Evolutionary conservation across 176 grass and related monocot genomes (phyloP).

Genomic region (Bonia amplexicaulis): DNA sequence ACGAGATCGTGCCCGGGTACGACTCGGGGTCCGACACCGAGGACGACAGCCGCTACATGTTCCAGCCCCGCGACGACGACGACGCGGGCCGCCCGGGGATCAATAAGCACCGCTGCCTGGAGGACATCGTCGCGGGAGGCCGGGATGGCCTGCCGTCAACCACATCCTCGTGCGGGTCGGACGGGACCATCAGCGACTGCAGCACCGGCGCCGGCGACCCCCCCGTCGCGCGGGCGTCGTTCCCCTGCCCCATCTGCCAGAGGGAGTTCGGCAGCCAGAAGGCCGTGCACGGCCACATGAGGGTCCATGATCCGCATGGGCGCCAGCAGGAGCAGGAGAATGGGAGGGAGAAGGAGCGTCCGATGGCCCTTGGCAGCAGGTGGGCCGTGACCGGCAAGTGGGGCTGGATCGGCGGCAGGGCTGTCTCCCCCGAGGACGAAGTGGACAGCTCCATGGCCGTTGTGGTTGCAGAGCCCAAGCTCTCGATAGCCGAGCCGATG

Average conservation of each 20-base stretch:
- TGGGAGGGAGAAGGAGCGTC: not conserved
- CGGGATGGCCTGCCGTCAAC: not conserved
- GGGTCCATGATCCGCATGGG: not conserved
- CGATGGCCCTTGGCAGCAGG: not conserved
- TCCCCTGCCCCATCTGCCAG: not conserved
- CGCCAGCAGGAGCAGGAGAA: not conserved
- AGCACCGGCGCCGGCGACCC: not conserved
- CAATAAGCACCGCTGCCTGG: not conserved
- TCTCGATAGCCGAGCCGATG: not conserved
- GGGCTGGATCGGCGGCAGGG: not conserved
- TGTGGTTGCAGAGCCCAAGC: not conserved
- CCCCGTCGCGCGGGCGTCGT: not conserved
- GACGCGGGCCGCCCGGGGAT: not conserved
- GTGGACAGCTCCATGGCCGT: not conserved
- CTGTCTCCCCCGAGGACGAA: not conserved
- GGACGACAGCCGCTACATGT: not conserved
- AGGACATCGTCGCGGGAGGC: not conserved
- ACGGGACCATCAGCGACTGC: slow-evolving; percentile 1
- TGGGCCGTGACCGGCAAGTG: slow-evolving; percentile 32
- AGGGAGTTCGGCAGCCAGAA: slow-evolving; percentile 1
- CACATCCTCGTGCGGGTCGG: not conserved
- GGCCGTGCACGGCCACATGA: slow-evolving; percentile 32
- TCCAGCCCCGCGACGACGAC: not conserved
- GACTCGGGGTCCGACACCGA: not conserved
- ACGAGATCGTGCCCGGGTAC: not conserved